Evolutionary conservation across 2,329 filamentous ascomycete genomes (phyloP), one percentile per base, ranked within the genome.

Genomic region (Diaporthe sp.): DNA sequence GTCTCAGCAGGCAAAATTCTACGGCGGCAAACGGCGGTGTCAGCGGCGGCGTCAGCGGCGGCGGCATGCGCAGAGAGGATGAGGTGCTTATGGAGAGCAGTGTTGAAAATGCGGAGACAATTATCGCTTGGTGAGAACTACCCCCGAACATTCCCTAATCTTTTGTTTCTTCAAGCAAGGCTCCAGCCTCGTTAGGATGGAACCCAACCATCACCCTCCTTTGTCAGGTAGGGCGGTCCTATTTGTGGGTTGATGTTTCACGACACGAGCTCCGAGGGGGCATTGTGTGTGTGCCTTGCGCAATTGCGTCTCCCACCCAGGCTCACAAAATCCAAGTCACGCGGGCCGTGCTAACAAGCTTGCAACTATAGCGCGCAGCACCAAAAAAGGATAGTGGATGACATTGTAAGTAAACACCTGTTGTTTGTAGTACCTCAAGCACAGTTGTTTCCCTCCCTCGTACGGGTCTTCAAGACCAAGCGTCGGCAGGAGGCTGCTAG

Each of bases 331-430:
- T 19, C 8, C 39, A 19, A 66, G 4, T 51, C 17, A 27, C 25
- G 8, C 22, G 22, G 22, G 32, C 8, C 17, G 1, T 37, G 63
- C 63, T 66, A 32, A 66, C n/a, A 37, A 37, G n/a, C 8, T 50
- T 66, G 30, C 32, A 37, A 25, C 17, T 50, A 27, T 37, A 66
- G 73, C 77, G 92, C 94, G 1, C 92, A 94, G 78, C 94, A 96
- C 81, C 94, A 96, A 80, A 95, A 95, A 82, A 86, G 92, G 13
- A 94, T 94, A 58, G 91, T 94, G 22, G 92, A 94, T 79, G 92
- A 94, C 79, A 92, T 94, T 44, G 63, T 66, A 37, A 66, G 63
- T 37, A 37, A 1, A 32, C 44, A 17, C 35, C 1, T 8, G 30
- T 19, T n/a, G 35, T 65, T 8, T 32, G 1, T 27, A 55, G 27